phyloP scores from a whole-genome alignment of 208 protist species.

The Acanthamoeba royreba region DNA sequence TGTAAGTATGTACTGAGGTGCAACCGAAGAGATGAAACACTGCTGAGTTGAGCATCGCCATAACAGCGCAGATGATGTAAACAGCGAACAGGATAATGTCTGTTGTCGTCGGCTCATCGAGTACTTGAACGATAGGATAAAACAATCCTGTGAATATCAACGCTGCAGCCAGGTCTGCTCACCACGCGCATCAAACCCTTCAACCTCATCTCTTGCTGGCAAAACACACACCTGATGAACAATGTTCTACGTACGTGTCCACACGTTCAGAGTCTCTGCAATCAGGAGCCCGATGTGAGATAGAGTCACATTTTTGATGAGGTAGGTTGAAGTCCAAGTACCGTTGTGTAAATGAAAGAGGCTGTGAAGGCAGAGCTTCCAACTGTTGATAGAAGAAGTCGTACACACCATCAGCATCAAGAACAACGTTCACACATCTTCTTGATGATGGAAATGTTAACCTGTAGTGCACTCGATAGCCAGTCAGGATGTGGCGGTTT shows the following conservation, averaged over 20 bases:
- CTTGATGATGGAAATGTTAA: neutral
- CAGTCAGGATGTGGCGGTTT: neutral
- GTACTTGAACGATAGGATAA: neutral
- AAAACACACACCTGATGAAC: neutral
- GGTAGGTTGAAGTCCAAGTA: neutral
- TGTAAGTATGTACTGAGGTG: neutral
- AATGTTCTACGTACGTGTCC: neutral
- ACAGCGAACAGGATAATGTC: neutral
- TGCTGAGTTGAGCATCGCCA: neutral
- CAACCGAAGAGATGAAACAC: constrained; percentile 13
- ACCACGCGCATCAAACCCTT: neutral
- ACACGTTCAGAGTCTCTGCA: neutral
- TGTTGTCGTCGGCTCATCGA: neutral
- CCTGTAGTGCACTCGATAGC: neutral
- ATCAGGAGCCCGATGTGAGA: neutral
- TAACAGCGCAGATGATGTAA: neutral
- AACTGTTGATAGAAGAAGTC: neutral
- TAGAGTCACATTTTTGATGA: neutral
- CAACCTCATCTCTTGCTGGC: neutral
- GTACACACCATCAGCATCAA: neutral
- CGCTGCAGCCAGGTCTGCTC: neutral
- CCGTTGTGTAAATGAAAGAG: neutral
- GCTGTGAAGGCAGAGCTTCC: neutral
- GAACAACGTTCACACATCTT: neutral
- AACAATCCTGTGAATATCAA: neutral